Evolutionary conservation across 495 filamentous ascomycete species (phyloP).

Genomic region (Neurospora sp.): DNA sequence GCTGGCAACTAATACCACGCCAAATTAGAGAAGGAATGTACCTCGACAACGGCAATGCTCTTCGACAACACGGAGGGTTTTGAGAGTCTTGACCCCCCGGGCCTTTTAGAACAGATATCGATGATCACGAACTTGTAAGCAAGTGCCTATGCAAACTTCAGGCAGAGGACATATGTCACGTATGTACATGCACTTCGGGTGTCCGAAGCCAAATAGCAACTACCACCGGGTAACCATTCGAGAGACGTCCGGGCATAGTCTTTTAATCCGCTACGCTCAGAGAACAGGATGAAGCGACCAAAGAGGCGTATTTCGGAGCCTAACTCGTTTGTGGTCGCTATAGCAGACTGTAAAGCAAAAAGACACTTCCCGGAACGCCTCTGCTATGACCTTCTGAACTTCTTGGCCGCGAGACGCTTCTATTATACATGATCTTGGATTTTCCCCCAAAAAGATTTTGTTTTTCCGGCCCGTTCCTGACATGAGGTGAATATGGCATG

Average conservation of each 20-base stretch:
- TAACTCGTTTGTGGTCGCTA: background rate
- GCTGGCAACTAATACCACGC: background rate
- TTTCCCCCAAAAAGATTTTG: slow-evolving; percentile 5
- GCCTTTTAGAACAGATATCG: background rate
- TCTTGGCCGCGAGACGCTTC: slow-evolving; percentile 3
- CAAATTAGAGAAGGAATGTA: background rate
- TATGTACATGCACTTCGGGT: background rate
- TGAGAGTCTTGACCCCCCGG: background rate
- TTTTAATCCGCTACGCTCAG: background rate
- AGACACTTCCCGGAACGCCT: slow-evolving; percentile 11
- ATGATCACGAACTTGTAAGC: background rate
- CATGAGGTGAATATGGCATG: background rate
- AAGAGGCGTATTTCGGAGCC: background rate
- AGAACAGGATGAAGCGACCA: background rate
- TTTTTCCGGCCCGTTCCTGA: slow-evolving; percentile 3
- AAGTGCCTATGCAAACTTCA: background rate
- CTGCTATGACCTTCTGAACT: slow-evolving; percentile 9
- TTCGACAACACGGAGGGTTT: background rate
- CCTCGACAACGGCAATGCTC: background rate
- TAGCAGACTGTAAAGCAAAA: background rate
- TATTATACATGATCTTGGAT: slow-evolving; percentile 10
- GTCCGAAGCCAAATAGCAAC: background rate
- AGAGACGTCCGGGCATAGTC: background rate
- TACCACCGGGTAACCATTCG: background rate
- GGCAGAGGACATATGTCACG: background rate